A percentile compares a stretch with the other conserved stretches of the same genome.
Conservation (phyloP, 176 grass and related monocot genomes). For the Phyllostachys edulis region DNA sequence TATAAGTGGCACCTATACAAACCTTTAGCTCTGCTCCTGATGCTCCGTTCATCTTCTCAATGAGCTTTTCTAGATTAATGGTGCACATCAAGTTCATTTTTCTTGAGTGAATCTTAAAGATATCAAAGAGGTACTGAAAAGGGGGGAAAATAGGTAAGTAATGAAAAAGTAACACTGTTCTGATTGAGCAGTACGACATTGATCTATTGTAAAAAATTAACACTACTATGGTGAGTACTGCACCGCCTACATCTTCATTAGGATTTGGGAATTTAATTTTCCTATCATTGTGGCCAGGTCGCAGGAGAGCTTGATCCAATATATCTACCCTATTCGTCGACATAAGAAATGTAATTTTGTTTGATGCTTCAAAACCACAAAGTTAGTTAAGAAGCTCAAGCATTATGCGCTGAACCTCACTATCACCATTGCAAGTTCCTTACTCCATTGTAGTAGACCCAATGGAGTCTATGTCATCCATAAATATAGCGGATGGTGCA, state of each 20-base stretch:
- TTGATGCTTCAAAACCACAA: slow-evolving; percentile 96
- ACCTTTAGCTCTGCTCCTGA: no score
- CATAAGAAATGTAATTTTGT: slow-evolving; percentile 94
- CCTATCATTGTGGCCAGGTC: slow-evolving; percentile 78
- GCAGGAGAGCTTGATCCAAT: slow-evolving; percentile 76
- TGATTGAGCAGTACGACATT: neutral
- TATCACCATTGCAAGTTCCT: slow-evolving; percentile 75
- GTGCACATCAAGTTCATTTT: no score
- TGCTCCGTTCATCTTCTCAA: no score
- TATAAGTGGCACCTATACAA: no score
- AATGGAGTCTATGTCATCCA: slow-evolving; percentile 49
- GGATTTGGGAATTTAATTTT: slow-evolving; percentile 88
- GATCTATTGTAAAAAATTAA: neutral
- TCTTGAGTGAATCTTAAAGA: no score
- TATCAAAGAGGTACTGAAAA: no score
- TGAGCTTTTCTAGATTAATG: no score
- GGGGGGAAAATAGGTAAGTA: no score
- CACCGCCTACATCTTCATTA: slow-evolving; percentile 55
- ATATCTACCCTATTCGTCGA: slow-evolving; percentile 78
- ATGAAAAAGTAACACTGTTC: no score
- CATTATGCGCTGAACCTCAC: slow-evolving; percentile 97
- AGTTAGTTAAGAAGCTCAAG: slow-evolving; percentile 98
- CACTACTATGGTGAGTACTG: neutral
- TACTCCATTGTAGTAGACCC: slow-evolving; percentile 88
- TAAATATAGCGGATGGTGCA: slow-evolving; percentile 81